These are phyloP conservation scores for Fragilaria radians DNA, from an alignment of 108 stramenopile species.

Conservation along the genomic window DNA sequence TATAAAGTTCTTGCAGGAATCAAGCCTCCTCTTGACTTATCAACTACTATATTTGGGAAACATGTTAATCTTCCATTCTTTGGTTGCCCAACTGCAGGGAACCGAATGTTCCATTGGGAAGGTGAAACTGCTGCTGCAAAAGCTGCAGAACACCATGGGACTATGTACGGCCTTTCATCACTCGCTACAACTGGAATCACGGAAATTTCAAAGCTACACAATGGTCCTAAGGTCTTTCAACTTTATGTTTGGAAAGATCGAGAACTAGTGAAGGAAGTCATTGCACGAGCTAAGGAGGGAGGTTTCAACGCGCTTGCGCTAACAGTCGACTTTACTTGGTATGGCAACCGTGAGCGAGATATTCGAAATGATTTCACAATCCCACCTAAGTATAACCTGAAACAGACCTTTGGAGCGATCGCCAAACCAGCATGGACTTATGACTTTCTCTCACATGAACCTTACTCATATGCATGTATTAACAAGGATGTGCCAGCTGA, in stretches of 20 bases:
- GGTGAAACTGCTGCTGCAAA: conserved; percentile 88
- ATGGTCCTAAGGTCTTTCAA: conserved; percentile 89
- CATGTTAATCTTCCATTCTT: conserved; percentile 85
- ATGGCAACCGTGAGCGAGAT: conserved; percentile 94
- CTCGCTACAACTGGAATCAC: conserved; percentile 84
- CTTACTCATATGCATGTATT: conserved; percentile 88
- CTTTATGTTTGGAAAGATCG: conserved; percentile 98
- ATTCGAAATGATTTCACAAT: conserved; percentile 96
- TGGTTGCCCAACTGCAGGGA: conserved; percentile 87
- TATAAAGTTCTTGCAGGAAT: conserved; percentile 85
- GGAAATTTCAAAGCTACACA: conserved; percentile 66
- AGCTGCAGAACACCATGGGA: conserved; percentile 79
- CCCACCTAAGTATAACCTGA: conserved; percentile 82
- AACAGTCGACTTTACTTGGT: conserved; percentile 97
- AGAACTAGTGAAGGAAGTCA: conserved; percentile 87
- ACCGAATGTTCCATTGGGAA: conserved; percentile 92
- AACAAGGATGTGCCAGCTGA: conserved; percentile 87
- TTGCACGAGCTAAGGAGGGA: conserved; percentile 89
- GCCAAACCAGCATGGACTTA: conserved; percentile 88
- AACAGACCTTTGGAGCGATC: conserved; percentile 80
- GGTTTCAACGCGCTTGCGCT: conserved; percentile 92
- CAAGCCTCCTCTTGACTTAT: conserved; percentile 81
- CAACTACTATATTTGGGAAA: conserved; percentile 77
- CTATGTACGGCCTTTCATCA: conserved; percentile 79
- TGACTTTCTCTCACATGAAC: conserved; percentile 81